Conservation (phyloP, 768 basidiomycete species). For the Lactarius psammicola region DNA sequence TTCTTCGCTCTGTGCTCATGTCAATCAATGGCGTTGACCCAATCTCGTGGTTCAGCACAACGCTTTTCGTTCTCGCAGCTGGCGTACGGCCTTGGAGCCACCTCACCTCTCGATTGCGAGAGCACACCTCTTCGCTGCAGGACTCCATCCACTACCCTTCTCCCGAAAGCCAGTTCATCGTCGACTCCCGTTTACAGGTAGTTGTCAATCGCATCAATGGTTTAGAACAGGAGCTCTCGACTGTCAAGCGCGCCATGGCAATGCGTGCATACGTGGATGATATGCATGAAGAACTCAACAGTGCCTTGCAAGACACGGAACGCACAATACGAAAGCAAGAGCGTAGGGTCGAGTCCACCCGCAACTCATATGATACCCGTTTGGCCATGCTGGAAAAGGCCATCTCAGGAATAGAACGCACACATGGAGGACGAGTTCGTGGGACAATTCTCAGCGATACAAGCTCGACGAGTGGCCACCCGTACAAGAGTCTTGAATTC, state of each 20-base stretch:
- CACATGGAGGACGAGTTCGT: too few relatives aligned
- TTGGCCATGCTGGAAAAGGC: too few relatives aligned
- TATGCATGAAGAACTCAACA: too few relatives aligned
- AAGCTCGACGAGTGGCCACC: too few relatives aligned
- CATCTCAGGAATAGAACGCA: too few relatives aligned
- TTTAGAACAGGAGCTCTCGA: slow-evolving; percentile 49
- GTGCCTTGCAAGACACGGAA: slow-evolving; percentile 54
- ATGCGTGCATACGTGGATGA: slow-evolving; percentile 46
- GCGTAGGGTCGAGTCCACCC: slow-evolving; percentile 42
- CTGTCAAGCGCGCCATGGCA: slow-evolving; percentile 41
- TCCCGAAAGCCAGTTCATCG: slow-evolving; percentile 36
- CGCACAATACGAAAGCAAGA: slow-evolving; percentile 52
- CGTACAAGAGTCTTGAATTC: too few relatives aligned
- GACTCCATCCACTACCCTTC: slow-evolving; percentile 60
- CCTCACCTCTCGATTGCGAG: slow-evolving; percentile 57
- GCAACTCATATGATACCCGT: slow-evolving; percentile 38
- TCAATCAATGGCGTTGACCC: slow-evolving; percentile 54
- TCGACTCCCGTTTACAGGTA: slow-evolving; percentile 31
- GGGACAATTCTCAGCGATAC: too few relatives aligned
- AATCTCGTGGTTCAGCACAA: slow-evolving; percentile 80
- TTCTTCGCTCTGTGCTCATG: slow-evolving; percentile 59
- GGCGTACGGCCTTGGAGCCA: slow-evolving; percentile 83
- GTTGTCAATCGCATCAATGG: slow-evolving; percentile 45
- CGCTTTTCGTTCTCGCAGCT: slow-evolving; percentile 76
- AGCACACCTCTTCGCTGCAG: slow-evolving; percentile 63